Evolutionary conservation across 2,329 filamentous ascomycete genomes (phyloP), one percentile per base, ranked within the genome.

Genomic region (Fusarium sp.): DNA sequence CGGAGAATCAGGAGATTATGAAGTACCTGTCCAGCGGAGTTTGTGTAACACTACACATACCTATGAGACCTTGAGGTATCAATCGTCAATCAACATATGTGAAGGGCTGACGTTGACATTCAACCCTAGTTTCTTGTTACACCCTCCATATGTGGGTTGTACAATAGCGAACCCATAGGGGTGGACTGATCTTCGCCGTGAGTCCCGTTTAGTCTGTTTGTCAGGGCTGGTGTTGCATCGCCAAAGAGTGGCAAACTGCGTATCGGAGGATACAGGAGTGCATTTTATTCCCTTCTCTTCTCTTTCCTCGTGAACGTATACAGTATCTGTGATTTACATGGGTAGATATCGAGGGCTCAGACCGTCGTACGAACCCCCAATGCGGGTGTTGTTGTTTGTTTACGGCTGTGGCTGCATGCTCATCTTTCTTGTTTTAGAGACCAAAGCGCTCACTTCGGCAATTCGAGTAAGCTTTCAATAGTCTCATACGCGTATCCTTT

Each of bases 241-340:
- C 50, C 10, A 46, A 62, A 63, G 60, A 46, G 60, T 63, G 51
- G 51, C 60, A 64, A 65, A 61, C 49, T 19, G 39, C 38, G 38
- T 48, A 26, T 49, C 53, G 59, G 26, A 28, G 26, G 11, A 26
- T 26, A 26, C 24, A 64, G 67, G 64, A 65, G 59, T 67, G 51
- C 24, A 28, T 4, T 11, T 30, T 28, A n/a, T 32, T 43, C 12
- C 11, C 28, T 20, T n/a, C 49, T 17, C 39, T 23, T 32, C 12
- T 30, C 12, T 19, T 23, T 9, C 20, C 26, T 47, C 38, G 42
- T 62, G 28, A 21, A 38, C 43, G 34, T 45, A 40, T 45, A 40
- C n/a, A 36, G 34, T 36, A 36, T 36, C 17, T 36, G 34, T n/a
- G 50, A 17, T 30, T 46, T 42, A 32, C 36, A 40, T 38, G 45